A percentile compares a stretch with the other conserved stretches of the same genome.
Conservation (phyloP, 805 yeast species). For the Metschnikowia henanensis region DNA sequence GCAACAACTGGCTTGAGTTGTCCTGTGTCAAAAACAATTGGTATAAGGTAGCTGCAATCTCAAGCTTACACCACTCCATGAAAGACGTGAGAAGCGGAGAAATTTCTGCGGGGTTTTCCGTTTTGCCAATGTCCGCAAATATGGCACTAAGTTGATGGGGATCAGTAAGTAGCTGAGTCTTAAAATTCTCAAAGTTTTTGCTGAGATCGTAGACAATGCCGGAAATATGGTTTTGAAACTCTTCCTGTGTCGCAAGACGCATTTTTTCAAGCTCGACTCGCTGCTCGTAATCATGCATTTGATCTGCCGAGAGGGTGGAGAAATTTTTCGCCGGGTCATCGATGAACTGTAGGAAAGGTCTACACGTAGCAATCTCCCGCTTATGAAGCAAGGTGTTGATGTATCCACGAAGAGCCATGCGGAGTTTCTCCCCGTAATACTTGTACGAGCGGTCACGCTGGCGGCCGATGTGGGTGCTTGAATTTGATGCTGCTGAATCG, state of each 20-base stretch:
- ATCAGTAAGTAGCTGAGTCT: constrained; percentile 48
- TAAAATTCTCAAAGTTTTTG: constrained; percentile 58
- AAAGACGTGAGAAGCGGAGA: constrained; percentile 69
- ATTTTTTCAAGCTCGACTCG: constrained; percentile 61
- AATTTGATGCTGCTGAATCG: background rate
- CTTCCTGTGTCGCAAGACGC: constrained; percentile 59
- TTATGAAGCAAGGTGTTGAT: constrained; percentile 52
- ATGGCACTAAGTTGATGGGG: constrained; percentile 58
- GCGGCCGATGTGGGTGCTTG: background rate
- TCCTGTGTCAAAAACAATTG: constrained; percentile 81
- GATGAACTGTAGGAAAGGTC: constrained; percentile 33
- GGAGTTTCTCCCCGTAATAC: constrained; percentile 70
- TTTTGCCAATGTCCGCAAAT: constrained; percentile 63
- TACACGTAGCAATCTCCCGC: constrained; percentile 55
- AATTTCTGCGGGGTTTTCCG: constrained; percentile 52
- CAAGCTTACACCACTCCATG: constrained; percentile 80
- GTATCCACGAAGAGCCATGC: constrained; percentile 78
- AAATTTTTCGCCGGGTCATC: constrained; percentile 26
- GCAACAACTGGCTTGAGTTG: constrained; percentile 71
- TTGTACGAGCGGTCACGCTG: constrained; percentile 6
- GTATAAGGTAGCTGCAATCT: constrained; percentile 81
- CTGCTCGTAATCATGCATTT: constrained; percentile 53
- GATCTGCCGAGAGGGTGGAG: constrained; percentile 37
- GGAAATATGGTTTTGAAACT: constrained; percentile 71
- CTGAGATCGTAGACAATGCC: constrained; percentile 55